phyloP scores from a whole-genome alignment of 176 grass and related monocot genomes.

The Chrysopogon serrulatus region DNA sequence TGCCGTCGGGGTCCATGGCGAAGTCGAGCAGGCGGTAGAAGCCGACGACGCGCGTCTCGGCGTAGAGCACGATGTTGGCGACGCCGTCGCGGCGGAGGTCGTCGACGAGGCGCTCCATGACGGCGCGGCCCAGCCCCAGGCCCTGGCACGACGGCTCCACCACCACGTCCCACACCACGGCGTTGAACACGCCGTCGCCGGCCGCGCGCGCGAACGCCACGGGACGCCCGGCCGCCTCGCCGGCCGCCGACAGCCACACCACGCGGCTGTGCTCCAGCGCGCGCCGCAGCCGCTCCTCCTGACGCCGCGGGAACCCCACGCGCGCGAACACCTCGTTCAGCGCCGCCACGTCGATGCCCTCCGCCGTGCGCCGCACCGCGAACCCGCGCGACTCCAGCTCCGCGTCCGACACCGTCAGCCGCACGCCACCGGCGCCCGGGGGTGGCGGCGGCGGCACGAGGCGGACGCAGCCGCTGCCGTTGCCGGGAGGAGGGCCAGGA shows the following conservation, averaged over 20 bases:
- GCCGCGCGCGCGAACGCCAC: constrained; percentile 94
- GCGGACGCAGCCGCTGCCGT: neutral
- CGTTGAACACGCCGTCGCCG: constrained; percentile 93
- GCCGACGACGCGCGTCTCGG: constrained; percentile 65
- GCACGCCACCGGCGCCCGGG: constrained; percentile 5
- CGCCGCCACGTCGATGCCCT: constrained; percentile 51
- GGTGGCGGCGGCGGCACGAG: neutral
- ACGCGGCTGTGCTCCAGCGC: constrained; percentile 74
- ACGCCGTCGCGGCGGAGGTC: constrained; percentile 61
- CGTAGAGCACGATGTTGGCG: constrained; percentile 84
- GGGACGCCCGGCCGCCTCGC: constrained; percentile 2
- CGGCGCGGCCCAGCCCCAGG: constrained; percentile 76
- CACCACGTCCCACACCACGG: constrained; percentile 95
- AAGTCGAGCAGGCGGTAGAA: constrained; percentile 83
- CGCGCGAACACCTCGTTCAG: constrained; percentile 83
- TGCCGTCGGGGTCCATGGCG: constrained; percentile 73
- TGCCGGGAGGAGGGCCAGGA: too few relatives aligned
- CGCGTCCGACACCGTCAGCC: constrained; percentile 57
- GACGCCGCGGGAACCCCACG: constrained; percentile 84
- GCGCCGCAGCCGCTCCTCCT: constrained; percentile 57
- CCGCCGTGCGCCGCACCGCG: constrained; percentile 38
- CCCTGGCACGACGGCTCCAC: constrained; percentile 83
- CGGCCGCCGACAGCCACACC: constrained; percentile 59
- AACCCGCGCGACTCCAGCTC: constrained; percentile 76
- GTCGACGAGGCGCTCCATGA: constrained; percentile 77